Percentiles rank a stretch among this genome's conserved stretches.
phyloP scores from a whole-genome alignment of 257 asterid species.

The Nicotiana paniculata region DNA sequence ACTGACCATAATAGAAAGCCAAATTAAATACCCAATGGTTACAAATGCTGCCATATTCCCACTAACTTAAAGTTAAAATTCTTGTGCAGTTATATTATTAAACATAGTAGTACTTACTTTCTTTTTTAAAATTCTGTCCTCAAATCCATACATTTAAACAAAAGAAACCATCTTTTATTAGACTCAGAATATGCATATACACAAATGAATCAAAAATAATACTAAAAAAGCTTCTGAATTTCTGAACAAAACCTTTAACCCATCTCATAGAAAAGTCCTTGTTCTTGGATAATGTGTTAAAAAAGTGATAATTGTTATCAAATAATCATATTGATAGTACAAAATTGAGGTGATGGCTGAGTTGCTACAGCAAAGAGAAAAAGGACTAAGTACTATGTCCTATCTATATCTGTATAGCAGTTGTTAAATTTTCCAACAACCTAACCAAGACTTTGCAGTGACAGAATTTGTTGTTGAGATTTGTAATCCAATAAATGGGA shows the following conservation, averaged over 20 bases:
- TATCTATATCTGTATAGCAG: neutral
- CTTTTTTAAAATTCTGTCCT: neutral
- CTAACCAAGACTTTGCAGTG: neutral
- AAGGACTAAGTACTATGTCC: neutral
- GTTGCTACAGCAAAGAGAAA: neutral
- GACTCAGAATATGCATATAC: neutral
- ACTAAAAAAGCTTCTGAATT: neutral
- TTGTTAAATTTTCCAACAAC: slow-evolving; percentile 1
- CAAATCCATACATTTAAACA: neutral
- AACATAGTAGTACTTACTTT: neutral
- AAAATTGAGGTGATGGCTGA: neutral
- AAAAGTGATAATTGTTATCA: neutral
- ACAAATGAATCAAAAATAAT: neutral
- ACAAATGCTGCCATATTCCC: slow-evolving; percentile 2
- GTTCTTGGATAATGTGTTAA: neutral
- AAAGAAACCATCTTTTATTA: neutral
- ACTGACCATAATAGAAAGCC: neutral
- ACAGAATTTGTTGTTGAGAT: neutral
- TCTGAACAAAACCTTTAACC: neutral
- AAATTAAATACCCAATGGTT: neutral
- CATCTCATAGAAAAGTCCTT: neutral
- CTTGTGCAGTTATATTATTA: neutral
- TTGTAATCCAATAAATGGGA: neutral
- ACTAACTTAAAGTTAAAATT: neutral
- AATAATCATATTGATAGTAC: neutral